A percentile compares a stretch with the other conserved stretches of the same genome.
Evolutionary conservation across 768 basidiomycete species (phyloP).

Genomic region (Russula lepida): DNA sequence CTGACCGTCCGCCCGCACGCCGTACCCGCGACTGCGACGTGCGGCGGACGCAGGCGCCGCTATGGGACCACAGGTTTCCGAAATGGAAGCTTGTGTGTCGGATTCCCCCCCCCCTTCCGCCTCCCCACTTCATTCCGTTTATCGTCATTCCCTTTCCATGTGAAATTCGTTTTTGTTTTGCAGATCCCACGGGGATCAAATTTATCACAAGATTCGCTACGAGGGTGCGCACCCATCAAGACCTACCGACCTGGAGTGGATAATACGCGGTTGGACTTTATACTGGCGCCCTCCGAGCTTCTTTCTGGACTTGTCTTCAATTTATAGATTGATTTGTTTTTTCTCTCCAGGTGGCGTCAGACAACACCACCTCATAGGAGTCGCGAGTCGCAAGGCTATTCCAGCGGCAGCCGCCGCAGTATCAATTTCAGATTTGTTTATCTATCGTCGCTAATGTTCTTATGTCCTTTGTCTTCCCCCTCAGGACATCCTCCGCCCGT

Average conservation of each 20-base stretch:
- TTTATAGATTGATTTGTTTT: not conserved
- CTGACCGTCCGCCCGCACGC: not conserved
- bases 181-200: constrained; percentile 5
- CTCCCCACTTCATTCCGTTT: too few relatives aligned
- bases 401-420: too few relatives aligned
- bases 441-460: too few relatives aligned
- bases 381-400: too few relatives aligned
- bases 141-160: not conserved
- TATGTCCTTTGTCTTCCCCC: too few relatives aligned
- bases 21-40: constrained; percentile 16
- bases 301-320: too few relatives aligned
- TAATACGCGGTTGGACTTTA: not conserved
- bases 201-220: not conserved
- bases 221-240: constrained; percentile 7
- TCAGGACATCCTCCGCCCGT: too few relatives aligned
- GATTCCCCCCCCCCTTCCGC: too few relatives aligned
- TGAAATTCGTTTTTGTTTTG: constrained; percentile 2
- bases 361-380: too few relatives aligned
- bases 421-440: too few relatives aligned
- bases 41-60: not conserved
- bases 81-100: constrained; percentile 5
- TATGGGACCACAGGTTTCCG: constrained; percentile 7
- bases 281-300: too few relatives aligned
- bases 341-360: too few relatives aligned
- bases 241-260: not conserved